Evolutionary conservation across 306 rosid species (phyloP).

Genomic region (Vigna trinervia): DNA sequence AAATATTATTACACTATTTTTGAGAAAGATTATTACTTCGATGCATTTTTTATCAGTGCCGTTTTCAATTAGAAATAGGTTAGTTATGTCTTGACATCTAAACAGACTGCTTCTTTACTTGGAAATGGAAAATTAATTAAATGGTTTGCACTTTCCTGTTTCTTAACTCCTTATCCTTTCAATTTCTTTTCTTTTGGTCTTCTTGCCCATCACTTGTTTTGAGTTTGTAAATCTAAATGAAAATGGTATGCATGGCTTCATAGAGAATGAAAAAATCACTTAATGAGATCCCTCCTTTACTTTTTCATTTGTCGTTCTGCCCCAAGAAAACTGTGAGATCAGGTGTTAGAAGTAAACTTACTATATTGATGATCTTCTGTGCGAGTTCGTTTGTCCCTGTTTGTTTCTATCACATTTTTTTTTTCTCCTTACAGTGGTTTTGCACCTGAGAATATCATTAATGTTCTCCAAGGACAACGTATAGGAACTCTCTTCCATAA

Average conservation of each 20-base stretch:
- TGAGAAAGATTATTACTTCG: conserved; percentile 4
- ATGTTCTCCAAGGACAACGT: conserved; percentile 88
- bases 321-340: conserved; percentile 32
- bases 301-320: not conserved
- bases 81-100: conserved; percentile 18
- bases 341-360: conserved; percentile 3
- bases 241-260: not conserved
- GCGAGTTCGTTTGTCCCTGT: conserved; percentile 35
- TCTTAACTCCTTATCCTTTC: conserved; percentile 18
- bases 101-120: not conserved
- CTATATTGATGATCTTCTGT: conserved; percentile 40
- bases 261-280: not conserved
- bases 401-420: conserved; percentile 24
- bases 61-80: conserved; percentile 23
- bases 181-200: not conserved
- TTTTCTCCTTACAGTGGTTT: conserved; percentile 61
- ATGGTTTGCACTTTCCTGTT: not conserved
- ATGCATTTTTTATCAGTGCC: not conserved
- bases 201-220: not conserved
- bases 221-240: conserved; percentile 24
- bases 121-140: not conserved
- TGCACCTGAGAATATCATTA: conserved; percentile 74
- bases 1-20: conserved; percentile 10
- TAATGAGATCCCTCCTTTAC: not conserved
- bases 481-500: conserved; percentile 95